These are phyloP conservation scores for Diplosphaera chodatii DNA, from an alignment of 139 green algal species.

Conservation along the genomic window DNA sequence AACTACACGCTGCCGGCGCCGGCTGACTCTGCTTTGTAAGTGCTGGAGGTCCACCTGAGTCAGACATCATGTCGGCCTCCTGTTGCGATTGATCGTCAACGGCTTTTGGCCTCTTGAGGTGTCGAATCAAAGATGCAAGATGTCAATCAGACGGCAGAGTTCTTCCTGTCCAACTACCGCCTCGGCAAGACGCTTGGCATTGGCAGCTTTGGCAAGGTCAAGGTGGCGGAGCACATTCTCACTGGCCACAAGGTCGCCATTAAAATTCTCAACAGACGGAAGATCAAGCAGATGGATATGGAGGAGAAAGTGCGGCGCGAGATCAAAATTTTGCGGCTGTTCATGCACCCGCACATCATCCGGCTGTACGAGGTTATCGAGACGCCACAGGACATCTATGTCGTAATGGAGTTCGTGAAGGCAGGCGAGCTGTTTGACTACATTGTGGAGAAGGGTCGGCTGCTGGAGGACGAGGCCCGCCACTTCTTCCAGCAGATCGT, in stretches of 20 bases:
- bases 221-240: constrained; percentile 94
- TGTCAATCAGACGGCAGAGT: constrained; percentile 50
- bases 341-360: constrained; percentile 99
- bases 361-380: constrained; percentile 98
- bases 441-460: constrained; percentile 98
- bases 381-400: constrained; percentile 94
- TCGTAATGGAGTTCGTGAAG: constrained; percentile 99
- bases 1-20: too few relatives aligned
- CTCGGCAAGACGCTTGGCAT: constrained; percentile 98
- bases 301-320: constrained; percentile 95
- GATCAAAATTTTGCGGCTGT: constrained; percentile 97
- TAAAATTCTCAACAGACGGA: constrained; percentile 98
- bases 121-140: not conserved
- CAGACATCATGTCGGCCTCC: too few relatives aligned
- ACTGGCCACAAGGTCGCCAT: constrained; percentile 98
- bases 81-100: too few relatives aligned
- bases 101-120: too few relatives aligned
- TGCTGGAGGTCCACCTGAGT: too few relatives aligned
- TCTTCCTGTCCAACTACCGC: constrained; percentile 92
- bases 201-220: constrained; percentile 98
- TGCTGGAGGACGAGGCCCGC: constrained; percentile 95
- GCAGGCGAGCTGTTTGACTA: constrained; percentile 98
- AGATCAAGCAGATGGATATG: constrained; percentile 99
- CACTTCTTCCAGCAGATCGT: constrained; percentile 99
- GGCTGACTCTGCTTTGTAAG: too few relatives aligned